Evolutionary conservation across 2,329 filamentous ascomycete species (phyloP), one percentile per base, ranked within the genome.

Genomic region (Xylariomycetidae sp.): DNA sequence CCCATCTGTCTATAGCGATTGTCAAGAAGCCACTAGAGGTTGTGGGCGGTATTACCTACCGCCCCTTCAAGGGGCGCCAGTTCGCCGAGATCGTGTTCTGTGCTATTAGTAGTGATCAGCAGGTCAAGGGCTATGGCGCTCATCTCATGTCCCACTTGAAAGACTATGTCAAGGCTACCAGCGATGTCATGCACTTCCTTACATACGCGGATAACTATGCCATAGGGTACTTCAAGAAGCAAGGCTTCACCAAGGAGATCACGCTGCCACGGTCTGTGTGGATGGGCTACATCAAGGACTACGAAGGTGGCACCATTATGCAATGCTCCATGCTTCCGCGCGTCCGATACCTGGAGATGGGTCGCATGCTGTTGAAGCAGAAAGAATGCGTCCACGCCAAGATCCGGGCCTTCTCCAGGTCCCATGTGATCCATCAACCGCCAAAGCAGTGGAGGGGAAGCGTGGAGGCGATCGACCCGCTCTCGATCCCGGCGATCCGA

Each of bases 271-370:
- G 82, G 51, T 80, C 82, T 3, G 82, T 88, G 4, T 98, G 92
- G 92, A 97, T 97, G 92, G 92, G 92, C 3, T 98, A 97, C 53
- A 98, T 98, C 68, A 98, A 98, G 58, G 92, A 98, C 58, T 98
- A 98, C 59, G 92, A 98, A 63, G 92, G 92, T 37, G 92, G 92
- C 38, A 98, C 92, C 0, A 94, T 98, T 41, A 98, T 98, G 92
- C 92, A 98, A 65, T 98, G 92, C 56, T 88, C 85, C 33, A 97
- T 98, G 92, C 74, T 98, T 14, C 90, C 90, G 6, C 85, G 85
- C 42, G 88, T 97, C 34, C 85, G 92, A 31, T 98, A 98, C 61
- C 80, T 98, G 5, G 90, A 98, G 60, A 79, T 82, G 53, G 85
- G 88, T 3, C 83, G 89, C 42, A 94, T 98, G 88, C 73, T 98